A percentile compares a stretch with the other conserved stretches of the same genome.
These are phyloP conservation scores for Kwoniella newhampshirensis DNA, from an alignment of 768 basidiomycete species.

Conservation along the genomic window DNA sequence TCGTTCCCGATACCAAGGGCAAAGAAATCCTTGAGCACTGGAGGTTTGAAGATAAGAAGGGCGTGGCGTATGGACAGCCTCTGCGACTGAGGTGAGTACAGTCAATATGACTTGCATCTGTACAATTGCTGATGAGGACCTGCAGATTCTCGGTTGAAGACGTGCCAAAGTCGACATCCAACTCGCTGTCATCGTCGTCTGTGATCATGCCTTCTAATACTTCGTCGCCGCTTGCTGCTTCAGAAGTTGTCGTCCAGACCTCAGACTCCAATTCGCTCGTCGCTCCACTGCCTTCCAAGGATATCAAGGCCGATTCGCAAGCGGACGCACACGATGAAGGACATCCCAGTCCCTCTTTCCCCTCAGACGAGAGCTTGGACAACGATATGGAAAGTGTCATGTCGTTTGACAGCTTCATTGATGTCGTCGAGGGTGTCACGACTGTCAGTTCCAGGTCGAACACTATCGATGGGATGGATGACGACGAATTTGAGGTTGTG, in stretches of 20 bases:
- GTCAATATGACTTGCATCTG: background rate
- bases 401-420: constrained; percentile 25
- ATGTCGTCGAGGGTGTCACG: constrained; percentile 54
- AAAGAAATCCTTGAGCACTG: constrained; percentile 41
- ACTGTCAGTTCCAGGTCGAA: constrained; percentile 11
- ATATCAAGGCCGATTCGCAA: too few species aligned
- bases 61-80: constrained; percentile 44
- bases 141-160: constrained; percentile 33
- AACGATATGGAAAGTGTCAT: constrained; percentile 22
- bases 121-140: background rate
- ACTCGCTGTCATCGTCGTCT: constrained; percentile 36
- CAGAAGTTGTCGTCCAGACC: background rate
- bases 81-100: constrained; percentile 43
- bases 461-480: constrained; percentile 10
- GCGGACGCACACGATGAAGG: too few species aligned
- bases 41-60: constrained; percentile 45
- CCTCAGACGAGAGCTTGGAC: constrained; percentile 11
- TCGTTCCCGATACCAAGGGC: constrained; percentile 35
- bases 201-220: constrained; percentile 44
- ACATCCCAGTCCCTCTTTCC: background rate
- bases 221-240: background rate
- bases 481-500: constrained; percentile 40
- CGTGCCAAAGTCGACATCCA: constrained; percentile 15
- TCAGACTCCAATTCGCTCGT: too few species aligned
- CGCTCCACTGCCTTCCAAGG: too few species aligned